Conservation (phyloP, 2,329 filamentous ascomycete species). For the Neonectria hederae region DNA sequence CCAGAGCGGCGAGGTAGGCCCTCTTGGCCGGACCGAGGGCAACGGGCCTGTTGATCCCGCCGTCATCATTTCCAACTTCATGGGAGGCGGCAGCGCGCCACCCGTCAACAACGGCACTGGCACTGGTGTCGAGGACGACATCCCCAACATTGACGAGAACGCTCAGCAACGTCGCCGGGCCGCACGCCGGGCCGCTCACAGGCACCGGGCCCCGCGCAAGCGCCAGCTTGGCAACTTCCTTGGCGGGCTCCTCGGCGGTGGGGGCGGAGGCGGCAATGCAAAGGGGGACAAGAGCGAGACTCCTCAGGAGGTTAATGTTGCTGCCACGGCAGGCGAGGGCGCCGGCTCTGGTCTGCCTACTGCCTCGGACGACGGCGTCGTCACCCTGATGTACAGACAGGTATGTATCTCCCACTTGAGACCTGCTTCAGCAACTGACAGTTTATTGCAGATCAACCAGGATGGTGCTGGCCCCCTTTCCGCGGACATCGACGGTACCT, state of each 20-base stretch:
- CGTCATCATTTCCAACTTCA: conserved; percentile 67
- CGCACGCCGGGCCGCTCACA: conserved; percentile 1
- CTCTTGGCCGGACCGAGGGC: conserved; percentile 71
- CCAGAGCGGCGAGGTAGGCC: conserved; percentile 58
- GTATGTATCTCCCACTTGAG: conserved; percentile 35
- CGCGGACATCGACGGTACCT: conserved; percentile 69
- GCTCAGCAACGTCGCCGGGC: conserved; percentile 28
- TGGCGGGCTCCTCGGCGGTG: conserved; percentile 42
- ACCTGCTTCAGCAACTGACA: conserved; percentile 6
- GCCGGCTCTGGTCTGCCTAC: conserved; percentile 67
- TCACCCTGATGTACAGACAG: conserved; percentile 71
- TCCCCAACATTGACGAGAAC: conserved; percentile 43
- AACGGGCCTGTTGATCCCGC: conserved; percentile 67
- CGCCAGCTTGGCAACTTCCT: conserved; percentile 40
- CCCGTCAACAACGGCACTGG: conserved; percentile 53
- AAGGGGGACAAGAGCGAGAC: conserved; percentile 52
- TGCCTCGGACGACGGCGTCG: conserved; percentile 65
- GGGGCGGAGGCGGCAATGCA: conserved; percentile 28
- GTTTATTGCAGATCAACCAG: conserved; percentile 68
- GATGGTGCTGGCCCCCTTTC: conserved; percentile 73
- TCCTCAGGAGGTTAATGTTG: conserved; percentile 61
- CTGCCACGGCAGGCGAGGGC: conserved; percentile 63
- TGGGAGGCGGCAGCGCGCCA: conserved; percentile 54
- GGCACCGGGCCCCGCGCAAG: conserved; percentile 36
- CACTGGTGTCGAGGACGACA: conserved; percentile 56